These are phyloP conservation scores for Echium plantagineum DNA, from an alignment of 257 asterid species.

Conservation along the genomic window DNA sequence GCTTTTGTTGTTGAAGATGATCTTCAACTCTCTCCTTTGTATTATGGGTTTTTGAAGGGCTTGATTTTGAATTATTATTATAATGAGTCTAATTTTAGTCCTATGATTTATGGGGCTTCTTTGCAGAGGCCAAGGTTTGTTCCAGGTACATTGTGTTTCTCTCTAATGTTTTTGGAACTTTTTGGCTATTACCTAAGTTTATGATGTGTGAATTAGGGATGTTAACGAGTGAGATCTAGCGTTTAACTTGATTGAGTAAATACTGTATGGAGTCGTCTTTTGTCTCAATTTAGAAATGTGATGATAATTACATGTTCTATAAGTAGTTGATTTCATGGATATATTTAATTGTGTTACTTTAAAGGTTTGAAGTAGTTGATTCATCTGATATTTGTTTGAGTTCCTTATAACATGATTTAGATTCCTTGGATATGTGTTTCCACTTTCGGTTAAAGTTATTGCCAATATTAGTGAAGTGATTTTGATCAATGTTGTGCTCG, in stretches of 20 bases:
- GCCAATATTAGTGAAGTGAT: background rate
- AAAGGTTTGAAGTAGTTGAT: background rate
- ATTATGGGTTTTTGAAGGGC: constrained; percentile 63
- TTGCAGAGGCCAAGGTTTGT: constrained; percentile 81
- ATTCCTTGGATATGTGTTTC: background rate
- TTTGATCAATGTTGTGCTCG: background rate
- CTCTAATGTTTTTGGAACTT: no score
- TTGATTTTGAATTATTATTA: constrained; percentile 55
- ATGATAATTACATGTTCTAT: no score
- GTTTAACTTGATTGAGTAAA: no score
- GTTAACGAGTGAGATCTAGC: no score
- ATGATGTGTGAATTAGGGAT: no score
- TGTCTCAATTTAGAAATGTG: no score
- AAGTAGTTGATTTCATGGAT: no score
- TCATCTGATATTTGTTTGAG: background rate
- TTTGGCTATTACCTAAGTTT: no score
- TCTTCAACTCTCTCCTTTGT: constrained; percentile 80
- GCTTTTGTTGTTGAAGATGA: constrained; percentile 96
- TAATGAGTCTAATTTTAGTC: constrained; percentile 49
- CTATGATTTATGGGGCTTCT: constrained; percentile 66
- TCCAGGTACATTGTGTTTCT: constrained; percentile 35
- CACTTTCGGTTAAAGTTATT: background rate
- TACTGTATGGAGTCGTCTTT: no score
- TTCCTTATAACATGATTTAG: background rate
- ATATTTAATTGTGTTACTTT: background rate